phyloP scores from a whole-genome alignment of 805 yeast genomes.

The Yarrowia hollandica region DNA sequence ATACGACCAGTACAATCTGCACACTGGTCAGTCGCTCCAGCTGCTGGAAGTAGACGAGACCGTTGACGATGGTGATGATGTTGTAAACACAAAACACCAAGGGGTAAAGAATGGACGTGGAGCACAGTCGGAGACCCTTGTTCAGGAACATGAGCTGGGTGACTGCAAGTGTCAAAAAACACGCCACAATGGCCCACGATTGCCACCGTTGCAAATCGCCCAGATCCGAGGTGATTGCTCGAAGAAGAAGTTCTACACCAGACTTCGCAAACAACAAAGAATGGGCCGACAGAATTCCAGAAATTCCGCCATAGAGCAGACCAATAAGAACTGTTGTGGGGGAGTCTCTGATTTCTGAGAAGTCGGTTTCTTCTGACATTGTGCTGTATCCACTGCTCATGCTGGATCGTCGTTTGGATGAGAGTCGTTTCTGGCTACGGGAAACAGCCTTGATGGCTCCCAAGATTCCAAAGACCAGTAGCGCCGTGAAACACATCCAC shows the following conservation, averaged over 20 bases:
- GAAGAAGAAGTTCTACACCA: conserved; percentile 65
- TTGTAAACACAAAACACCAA: conserved; percentile 82
- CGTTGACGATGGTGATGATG: conserved; percentile 64
- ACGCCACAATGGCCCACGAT: conserved; percentile 53
- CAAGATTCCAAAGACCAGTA: neutral
- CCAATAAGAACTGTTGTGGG: conserved; percentile 48
- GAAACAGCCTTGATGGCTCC: neutral
- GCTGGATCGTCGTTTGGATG: neutral
- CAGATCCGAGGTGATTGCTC: conserved; percentile 44
- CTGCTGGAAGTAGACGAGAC: conserved; percentile 59
- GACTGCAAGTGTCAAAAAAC: conserved; percentile 64
- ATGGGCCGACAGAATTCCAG: conserved; percentile 83
- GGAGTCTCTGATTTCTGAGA: neutral
- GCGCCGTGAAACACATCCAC: conserved; percentile 54
- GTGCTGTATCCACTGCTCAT: neutral
- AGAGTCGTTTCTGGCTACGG: conserved; percentile 32
- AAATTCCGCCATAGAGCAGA: conserved; percentile 59
- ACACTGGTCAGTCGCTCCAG: conserved; percentile 44
- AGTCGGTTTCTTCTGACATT: neutral
- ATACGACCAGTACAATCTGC: conserved; percentile 48
- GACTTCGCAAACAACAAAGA: conserved; percentile 84
- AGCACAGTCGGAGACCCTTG: conserved; percentile 64
- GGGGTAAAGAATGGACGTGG: conserved; percentile 81
- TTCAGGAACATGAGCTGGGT: conserved; percentile 73
- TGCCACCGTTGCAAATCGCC: conserved; percentile 46